Conservation (phyloP, 2,329 filamentous ascomycete species). For the Pseudocercospora fuligena region DNA sequence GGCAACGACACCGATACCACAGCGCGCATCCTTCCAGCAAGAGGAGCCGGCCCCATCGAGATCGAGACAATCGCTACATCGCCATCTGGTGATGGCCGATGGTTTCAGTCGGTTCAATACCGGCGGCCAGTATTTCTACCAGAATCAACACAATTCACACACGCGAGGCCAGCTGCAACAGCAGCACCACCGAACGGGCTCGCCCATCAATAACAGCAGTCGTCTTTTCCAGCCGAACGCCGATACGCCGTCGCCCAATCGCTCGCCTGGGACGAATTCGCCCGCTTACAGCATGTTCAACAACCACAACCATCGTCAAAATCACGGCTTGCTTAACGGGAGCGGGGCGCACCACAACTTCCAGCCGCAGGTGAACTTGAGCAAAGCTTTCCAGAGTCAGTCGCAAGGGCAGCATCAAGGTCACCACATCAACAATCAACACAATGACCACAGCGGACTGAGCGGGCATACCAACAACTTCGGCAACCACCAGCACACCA, state of each 20-base stretch:
- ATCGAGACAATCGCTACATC: slow-evolving; percentile 24
- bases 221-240: slow-evolving; percentile 50
- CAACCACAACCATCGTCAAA: slow-evolving; percentile 67
- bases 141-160: slow-evolving; percentile 57
- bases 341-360: slow-evolving; percentile 64
- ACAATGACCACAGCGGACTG: slow-evolving; percentile 56
- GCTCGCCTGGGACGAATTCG: slow-evolving; percentile 58
- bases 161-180: slow-evolving; percentile 46
- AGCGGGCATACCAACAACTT: slow-evolving; percentile 62
- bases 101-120: slow-evolving; percentile 67
- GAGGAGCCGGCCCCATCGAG: slow-evolving; percentile 8
- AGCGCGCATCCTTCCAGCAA: slow-evolving; percentile 24
- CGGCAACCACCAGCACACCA: slow-evolving; percentile 65
- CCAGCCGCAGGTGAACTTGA: slow-evolving; percentile 62
- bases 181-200: slow-evolving; percentile 47
- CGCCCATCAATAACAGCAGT: slow-evolving; percentile 47
- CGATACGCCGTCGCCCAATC: slow-evolving; percentile 62
- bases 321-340: slow-evolving; percentile 77
- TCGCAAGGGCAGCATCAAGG: slow-evolving; percentile 49
- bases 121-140: slow-evolving; percentile 64
- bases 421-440: slow-evolving; percentile 48
- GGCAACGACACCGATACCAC: slow-evolving; percentile 29
- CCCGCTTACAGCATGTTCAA: slow-evolving; percentile 74
- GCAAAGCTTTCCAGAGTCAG: slow-evolving; percentile 72
- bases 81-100: slow-evolving; percentile 68